Base-by-base conservation (phyloP, 345 rosid genomes). In the Arabis alpina region DNA sequence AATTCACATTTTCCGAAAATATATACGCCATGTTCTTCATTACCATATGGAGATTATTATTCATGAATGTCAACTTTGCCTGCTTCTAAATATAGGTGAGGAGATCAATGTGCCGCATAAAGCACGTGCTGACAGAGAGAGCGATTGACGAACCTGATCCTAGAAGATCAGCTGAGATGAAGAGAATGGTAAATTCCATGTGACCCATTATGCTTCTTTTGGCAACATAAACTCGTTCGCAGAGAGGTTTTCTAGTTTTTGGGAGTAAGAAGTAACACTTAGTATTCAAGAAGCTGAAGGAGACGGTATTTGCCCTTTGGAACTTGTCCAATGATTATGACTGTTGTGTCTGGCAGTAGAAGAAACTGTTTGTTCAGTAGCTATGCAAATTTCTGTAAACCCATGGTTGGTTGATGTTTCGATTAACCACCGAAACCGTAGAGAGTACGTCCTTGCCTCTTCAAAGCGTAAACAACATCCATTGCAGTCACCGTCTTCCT, bases 121-220 rank as follows among this genome's bases (percentile, higher is more conserved):
- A 92, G 78, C 96, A 89, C n/a, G 95, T 89, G 37, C 87, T 92
- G 53, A 84, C 93, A 0, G 95, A 58, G n/a, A n/a, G n/a, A n/a
- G n/a, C n/a, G n/a, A n/a, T n/a, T n/a, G n/a, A n/a, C n/a, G n/a
- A n/a, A n/a, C 82, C 86, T 0, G 96, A 91, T 85, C 85, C 85
- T 1, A 84, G 98, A 82, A 85, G 96, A 76, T 86, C 87, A 47
- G 84, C 96, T 0, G 95, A 85, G 81, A 91, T 88, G 97, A 89
- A 84, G 85, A 86, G 91, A 74, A 91, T 88, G 96, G 74, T 94
- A 45, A 94, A 94, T 83, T 86, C 87, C 14, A 54, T 88, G 80
- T 94, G 86, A 91, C 3, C 54, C 8, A n/a, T n/a, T n/a, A n/a
- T n/a, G 2, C n/a, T n/a, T n/a, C n/a, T 68, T 48, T 49, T 25